A percentile compares a stretch with the other conserved stretches of the same genome.
phyloP scores from a whole-genome alignment of 2,329 filamentous ascomycete genomes.

The Plectosphaerella plurivora region DNA sequence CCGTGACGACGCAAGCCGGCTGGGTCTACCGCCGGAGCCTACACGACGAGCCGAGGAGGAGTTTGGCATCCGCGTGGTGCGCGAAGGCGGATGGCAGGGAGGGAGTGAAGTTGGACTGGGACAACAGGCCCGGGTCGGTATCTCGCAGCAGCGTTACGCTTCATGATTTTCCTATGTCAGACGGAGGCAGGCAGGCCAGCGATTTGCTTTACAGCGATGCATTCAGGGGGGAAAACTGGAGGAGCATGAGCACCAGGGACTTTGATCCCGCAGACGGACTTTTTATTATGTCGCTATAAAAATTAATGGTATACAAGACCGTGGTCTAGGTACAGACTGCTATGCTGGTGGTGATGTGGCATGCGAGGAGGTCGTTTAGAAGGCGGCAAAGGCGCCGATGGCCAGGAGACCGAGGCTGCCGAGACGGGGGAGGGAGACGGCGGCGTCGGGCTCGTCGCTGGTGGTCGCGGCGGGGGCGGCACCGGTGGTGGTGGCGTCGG shows the following conservation, averaged over 20 bases:
- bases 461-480: background rate
- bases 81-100: conserved; percentile 11
- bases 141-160: conserved; percentile 4
- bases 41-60: conserved; percentile 3
- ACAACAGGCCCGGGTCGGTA: conserved; percentile 10
- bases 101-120: conserved; percentile 13
- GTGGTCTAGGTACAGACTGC: background rate
- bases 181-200: background rate
- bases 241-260: background rate
- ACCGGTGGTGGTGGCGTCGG: background rate
- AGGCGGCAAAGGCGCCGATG: conserved; percentile 8
- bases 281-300: background rate
- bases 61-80: conserved; percentile 10
- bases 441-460: background rate
- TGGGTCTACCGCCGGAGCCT: background rate
- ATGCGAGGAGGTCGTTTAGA: background rate
- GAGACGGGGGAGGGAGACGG: conserved; percentile 1
- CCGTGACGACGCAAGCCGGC: conserved; percentile 1
- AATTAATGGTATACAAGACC: background rate
- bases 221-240: background rate
- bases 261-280: background rate
- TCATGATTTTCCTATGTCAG: background rate
- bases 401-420: conserved; percentile 6
- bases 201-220: conserved; percentile 1
- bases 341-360: background rate